Evolutionary conservation across 768 basidiomycete species (phyloP).

Genomic region (Mrakia blollopis): DNA sequence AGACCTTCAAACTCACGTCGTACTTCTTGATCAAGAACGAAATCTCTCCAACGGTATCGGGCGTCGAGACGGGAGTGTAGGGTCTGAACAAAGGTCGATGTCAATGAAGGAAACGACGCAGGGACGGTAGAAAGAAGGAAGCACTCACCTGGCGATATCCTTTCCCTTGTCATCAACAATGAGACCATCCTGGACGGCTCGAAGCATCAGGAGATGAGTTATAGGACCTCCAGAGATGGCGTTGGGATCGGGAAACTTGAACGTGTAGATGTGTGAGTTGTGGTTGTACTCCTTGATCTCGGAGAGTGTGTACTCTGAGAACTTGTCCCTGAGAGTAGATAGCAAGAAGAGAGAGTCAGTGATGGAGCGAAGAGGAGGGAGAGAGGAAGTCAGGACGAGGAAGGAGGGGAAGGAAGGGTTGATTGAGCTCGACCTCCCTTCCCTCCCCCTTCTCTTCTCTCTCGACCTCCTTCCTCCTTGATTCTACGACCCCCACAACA

Average conservation of each 20-base stretch:
- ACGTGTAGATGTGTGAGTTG: slow-evolving; percentile 50
- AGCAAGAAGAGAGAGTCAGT: neutral
- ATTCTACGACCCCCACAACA: neutral
- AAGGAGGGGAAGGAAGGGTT: neutral
- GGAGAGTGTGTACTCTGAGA: slow-evolving; percentile 14
- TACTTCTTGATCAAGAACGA: slow-evolving; percentile 75
- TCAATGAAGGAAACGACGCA: too few species aligned
- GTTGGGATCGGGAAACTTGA: slow-evolving; percentile 36
- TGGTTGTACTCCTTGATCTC: slow-evolving; percentile 78
- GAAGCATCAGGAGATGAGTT: slow-evolving; percentile 71
- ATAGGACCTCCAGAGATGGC: slow-evolving; percentile 73
- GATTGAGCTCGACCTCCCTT: neutral
- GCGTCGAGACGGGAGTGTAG: slow-evolving; percentile 84
- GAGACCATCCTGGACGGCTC: slow-evolving; percentile 62
- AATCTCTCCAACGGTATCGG: slow-evolving; percentile 69
- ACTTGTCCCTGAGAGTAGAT: slow-evolving; percentile 8
- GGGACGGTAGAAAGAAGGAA: too few species aligned
- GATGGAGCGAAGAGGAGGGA: too few species aligned
- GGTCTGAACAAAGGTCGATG: too few species aligned
- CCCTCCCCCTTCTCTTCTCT: neutral
- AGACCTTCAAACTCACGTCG: slow-evolving; percentile 41
- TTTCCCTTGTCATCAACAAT: slow-evolving; percentile 64
- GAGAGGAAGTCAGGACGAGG: too few species aligned
- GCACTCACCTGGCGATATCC: too few species aligned
- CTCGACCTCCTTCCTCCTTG: neutral